Conservation (phyloP, 1,284 basidiomycete species). For the Sporisorium exsertum region DNA sequence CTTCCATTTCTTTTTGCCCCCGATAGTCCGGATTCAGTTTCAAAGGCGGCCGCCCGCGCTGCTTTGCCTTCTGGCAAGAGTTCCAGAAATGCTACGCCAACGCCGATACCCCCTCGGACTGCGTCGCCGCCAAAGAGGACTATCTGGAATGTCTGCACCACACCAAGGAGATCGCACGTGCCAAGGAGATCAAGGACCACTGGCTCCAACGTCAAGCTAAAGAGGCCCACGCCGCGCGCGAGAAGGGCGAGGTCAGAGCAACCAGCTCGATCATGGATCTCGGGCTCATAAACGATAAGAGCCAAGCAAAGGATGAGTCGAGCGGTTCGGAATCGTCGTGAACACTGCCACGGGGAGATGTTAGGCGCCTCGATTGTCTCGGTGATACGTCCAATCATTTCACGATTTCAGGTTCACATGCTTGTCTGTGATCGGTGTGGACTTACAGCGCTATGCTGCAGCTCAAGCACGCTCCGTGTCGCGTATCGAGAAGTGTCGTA, state of each 20-base stretch:
- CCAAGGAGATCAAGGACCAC: slow-evolving; percentile 60
- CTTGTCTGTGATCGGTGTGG: too few species aligned
- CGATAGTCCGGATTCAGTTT: slow-evolving; percentile 76
- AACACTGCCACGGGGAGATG: too few species aligned
- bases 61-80: slow-evolving; percentile 89
- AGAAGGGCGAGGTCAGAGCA: slow-evolving; percentile 59
- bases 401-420: too few species aligned
- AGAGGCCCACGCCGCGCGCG: slow-evolving; percentile 54
- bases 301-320: not conserved
- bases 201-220: slow-evolving; percentile 56
- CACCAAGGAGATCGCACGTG: slow-evolving; percentile 77
- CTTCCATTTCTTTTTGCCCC: not conserved
- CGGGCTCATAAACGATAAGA: slow-evolving; percentile 50
- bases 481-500: too few species aligned
- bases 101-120: slow-evolving; percentile 81
- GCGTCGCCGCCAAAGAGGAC: slow-evolving; percentile 81
- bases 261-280: slow-evolving; percentile 57
- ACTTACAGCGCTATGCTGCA: too few species aligned
- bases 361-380: too few species aligned
- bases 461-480: too few species aligned
- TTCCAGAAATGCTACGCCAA: slow-evolving; percentile 84
- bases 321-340: slow-evolving; percentile 3
- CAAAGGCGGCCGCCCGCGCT: slow-evolving; percentile 83
- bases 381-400: too few species aligned
- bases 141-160: slow-evolving; percentile 94